Percentiles rank a stretch among this genome's conserved stretches.
These are phyloP conservation scores for Chrysophaeum taylorii DNA, from an alignment of 352 stramenopile genomes.

Conservation along the genomic window DNA sequence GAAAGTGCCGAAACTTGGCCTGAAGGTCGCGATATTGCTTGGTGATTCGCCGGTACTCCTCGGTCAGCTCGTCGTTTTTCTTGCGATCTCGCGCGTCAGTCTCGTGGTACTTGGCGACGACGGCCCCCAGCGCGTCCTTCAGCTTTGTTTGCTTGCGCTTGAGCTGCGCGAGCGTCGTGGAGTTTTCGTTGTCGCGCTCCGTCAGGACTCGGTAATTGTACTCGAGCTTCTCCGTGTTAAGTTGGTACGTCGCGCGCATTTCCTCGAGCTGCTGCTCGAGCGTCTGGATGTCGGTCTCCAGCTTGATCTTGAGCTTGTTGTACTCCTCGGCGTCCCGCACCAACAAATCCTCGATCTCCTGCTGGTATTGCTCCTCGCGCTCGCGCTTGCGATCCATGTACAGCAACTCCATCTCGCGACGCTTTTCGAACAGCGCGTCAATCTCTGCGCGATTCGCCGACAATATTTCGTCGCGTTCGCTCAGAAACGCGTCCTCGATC, in stretches of 20 bases:
- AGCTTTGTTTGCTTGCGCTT: slow-evolving; percentile 80
- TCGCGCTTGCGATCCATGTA: slow-evolving; percentile 81
- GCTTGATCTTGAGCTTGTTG: slow-evolving; percentile 88
- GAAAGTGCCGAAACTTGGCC: slow-evolving; percentile 84
- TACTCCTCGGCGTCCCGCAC: slow-evolving; percentile 82
- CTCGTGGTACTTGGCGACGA: slow-evolving; percentile 80
- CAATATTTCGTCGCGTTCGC: slow-evolving; percentile 73
- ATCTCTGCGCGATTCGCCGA: slow-evolving; percentile 74
- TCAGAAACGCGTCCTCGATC: slow-evolving; percentile 80
- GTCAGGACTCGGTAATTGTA: slow-evolving; percentile 90
- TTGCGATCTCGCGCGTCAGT: slow-evolving; percentile 67
- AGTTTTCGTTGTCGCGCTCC: slow-evolving; percentile 87
- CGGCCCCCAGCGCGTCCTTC: slow-evolving; percentile 71
- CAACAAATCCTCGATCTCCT: slow-evolving; percentile 77
- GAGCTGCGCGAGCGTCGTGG: slow-evolving; percentile 71
- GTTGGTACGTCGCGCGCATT: slow-evolving; percentile 83
- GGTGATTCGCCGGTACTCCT: slow-evolving; percentile 79
- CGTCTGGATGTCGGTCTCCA: slow-evolving; percentile 88
- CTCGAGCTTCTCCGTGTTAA: slow-evolving; percentile 91
- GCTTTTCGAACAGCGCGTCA: slow-evolving; percentile 77
- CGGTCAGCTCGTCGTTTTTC: slow-evolving; percentile 79
- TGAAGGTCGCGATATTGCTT: slow-evolving; percentile 90
- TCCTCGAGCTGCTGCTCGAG: slow-evolving; percentile 88
- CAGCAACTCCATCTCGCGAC: slow-evolving; percentile 77
- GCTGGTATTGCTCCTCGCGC: slow-evolving; percentile 41